Conservation (phyloP, 768 basidiomycete genomes). For the Lepiota subincarnata region DNA sequence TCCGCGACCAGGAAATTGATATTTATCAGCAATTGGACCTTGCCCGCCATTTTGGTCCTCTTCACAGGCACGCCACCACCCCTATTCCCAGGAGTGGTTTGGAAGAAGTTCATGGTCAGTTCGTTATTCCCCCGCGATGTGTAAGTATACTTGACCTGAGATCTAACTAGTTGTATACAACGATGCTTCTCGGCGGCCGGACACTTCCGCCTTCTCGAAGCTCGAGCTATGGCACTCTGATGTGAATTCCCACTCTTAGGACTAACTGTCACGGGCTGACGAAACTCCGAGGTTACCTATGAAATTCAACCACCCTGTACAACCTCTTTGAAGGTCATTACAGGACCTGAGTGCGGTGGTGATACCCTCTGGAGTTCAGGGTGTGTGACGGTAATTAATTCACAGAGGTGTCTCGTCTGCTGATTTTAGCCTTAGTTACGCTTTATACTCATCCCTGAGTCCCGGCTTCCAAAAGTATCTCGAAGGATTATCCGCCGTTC, state of each 20-base stretch:
- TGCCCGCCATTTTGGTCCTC: constrained; percentile 64
- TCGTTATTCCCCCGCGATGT: not conserved
- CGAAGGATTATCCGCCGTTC: constrained; percentile 67
- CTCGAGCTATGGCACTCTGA: constrained; percentile 82
- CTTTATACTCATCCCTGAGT: constrained; percentile 81
- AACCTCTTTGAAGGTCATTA: constrained; percentile 73
- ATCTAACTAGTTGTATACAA: constrained; percentile 59
- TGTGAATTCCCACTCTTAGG: constrained; percentile 30
- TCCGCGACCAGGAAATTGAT: constrained; percentile 69
- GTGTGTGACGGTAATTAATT: constrained; percentile 29
- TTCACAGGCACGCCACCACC: constrained; percentile 83
- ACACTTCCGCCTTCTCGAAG: constrained; percentile 63
- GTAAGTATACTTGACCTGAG: not conserved
- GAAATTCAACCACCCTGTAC: constrained; percentile 79
- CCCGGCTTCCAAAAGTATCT: constrained; percentile 71
- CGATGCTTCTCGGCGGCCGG: constrained; percentile 58
- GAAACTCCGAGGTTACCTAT: constrained; percentile 51
- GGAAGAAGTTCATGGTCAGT: constrained; percentile 67
- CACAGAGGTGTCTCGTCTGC: not conserved
- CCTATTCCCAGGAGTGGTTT: constrained; percentile 71
- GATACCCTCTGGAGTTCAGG: constrained; percentile 83
- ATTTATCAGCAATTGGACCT: constrained; percentile 71
- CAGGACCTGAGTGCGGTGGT: constrained; percentile 66
- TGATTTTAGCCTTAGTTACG: constrained; percentile 44
- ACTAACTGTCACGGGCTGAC: not conserved